Conservation (phyloP, 2,329 filamentous ascomycete species). For the Huntiella moniliformis region DNA sequence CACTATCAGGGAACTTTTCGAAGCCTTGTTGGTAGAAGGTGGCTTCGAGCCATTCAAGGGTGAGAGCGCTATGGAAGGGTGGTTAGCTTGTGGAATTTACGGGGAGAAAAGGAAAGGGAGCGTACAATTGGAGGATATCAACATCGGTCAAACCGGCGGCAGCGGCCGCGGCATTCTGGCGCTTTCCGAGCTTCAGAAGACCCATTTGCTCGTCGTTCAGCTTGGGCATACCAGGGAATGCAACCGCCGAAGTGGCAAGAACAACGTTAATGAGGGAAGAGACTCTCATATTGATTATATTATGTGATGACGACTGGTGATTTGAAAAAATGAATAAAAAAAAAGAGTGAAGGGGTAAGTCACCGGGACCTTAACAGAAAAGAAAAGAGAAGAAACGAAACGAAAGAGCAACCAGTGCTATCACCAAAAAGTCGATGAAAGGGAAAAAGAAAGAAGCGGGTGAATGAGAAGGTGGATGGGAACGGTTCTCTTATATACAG, state of each 20-base stretch:
- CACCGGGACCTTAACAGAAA: background rate
- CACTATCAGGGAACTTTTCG: constrained; percentile 40
- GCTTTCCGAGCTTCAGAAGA: constrained; percentile 29
- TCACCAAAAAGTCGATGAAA: constrained; percentile 16
- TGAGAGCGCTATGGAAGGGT: constrained; percentile 33
- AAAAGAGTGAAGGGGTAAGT: background rate
- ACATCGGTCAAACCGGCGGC: constrained; percentile 30
- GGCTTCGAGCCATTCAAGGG: constrained; percentile 56
- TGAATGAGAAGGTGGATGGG: constrained; percentile 17
- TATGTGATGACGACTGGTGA: background rate
- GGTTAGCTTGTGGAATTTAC: background rate
- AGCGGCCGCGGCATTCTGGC: constrained; percentile 30
- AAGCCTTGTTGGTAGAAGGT: constrained; percentile 57
- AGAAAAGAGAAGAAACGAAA: constrained; percentile 13
- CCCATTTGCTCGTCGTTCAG: constrained; percentile 26
- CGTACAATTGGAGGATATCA: constrained; percentile 41
- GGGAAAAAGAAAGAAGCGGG: constrained; percentile 10
- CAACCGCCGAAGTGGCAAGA: constrained; percentile 27
- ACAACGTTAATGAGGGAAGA: constrained; percentile 21
- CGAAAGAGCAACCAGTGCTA: constrained; percentile 29
- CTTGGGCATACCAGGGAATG: constrained; percentile 27
- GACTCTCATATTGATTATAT: constrained; percentile 23
- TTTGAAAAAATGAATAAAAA: constrained; percentile 18
- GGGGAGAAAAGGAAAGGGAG: constrained; percentile 7
- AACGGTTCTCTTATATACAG: constrained; percentile 11